These are phyloP conservation scores for Serendipita indica DNA, from an alignment of 768 basidiomycete genomes.

Conservation along the genomic window DNA sequence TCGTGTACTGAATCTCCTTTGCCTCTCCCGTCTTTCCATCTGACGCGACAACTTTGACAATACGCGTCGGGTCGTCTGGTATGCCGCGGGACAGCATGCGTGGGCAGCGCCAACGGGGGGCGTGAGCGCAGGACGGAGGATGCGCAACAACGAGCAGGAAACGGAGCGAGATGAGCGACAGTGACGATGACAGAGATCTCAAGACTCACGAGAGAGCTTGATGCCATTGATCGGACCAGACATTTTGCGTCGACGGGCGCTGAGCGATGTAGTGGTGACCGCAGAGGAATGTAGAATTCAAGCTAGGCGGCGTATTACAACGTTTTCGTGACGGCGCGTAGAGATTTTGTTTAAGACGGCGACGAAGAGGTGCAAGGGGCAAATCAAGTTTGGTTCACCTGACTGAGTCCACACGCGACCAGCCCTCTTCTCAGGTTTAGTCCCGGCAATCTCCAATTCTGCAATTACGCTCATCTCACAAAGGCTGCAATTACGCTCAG, in stretches of 20 bases:
- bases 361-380: too few relatives aligned
- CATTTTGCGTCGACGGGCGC: slow-evolving; percentile 12
- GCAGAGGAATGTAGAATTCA: too few relatives aligned
- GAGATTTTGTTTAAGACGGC: too few relatives aligned
- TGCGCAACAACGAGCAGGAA: slow-evolving; percentile 13
- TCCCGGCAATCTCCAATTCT: too few relatives aligned
- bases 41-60: slow-evolving; percentile 88
- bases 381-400: too few relatives aligned
- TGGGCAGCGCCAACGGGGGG: slow-evolving; percentile 27
- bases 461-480: too few relatives aligned
- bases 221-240: slow-evolving; percentile 70
- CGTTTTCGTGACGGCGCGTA: too few relatives aligned
- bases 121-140: slow-evolving; percentile 25
- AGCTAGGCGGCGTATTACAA: too few relatives aligned
- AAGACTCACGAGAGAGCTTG: slow-evolving; percentile 65
- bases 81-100: too few relatives aligned
- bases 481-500: too few relatives aligned
- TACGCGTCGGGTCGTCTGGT: slow-evolving; percentile 93
- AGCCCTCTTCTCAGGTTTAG: too few relatives aligned
- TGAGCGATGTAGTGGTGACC: not conserved
- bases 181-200: slow-evolving; percentile 15
- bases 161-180: slow-evolving; percentile 22
- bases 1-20: slow-evolving; percentile 82
- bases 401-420: too few relatives aligned
- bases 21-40: slow-evolving; percentile 88